Percentiles rank a stretch among this genome's conserved stretches.
Conservation (phyloP, 2,329 filamentous ascomycete genomes). For the Lasiodiplodia gonubiensis region DNA sequence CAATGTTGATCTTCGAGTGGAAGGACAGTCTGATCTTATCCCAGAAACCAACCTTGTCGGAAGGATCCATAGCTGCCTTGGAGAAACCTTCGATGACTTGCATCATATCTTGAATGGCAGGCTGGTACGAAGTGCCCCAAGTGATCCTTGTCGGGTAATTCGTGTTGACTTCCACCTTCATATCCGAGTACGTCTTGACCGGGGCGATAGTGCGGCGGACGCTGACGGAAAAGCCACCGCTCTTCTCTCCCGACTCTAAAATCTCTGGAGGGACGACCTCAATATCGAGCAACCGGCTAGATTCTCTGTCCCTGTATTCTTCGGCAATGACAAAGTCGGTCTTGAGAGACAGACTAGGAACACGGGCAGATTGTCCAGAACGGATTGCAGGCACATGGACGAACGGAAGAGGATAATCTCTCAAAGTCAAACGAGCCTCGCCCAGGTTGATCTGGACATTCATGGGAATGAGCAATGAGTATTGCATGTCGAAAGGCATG, state of each 20-base stretch:
- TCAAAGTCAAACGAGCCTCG: conserved; percentile 81
- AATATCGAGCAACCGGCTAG: conserved; percentile 78
- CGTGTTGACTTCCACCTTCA: conserved; percentile 90
- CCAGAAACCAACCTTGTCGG: conserved; percentile 96
- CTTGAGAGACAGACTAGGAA: conserved; percentile 81
- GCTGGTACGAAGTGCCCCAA: conserved; percentile 97
- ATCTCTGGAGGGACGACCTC: conserved; percentile 78
- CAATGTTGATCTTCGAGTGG: conserved; percentile 85
- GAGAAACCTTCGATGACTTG: conserved; percentile 98
- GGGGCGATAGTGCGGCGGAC: conserved; percentile 90
- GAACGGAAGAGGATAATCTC: conserved; percentile 92
- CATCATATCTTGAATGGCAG: conserved; percentile 99
- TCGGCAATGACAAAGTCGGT: conserved; percentile 96
- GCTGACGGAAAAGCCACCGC: conserved; percentile 78
- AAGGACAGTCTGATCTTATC: conserved; percentile 96
- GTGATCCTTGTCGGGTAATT: conserved; percentile 90
- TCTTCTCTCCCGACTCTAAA: conserved; percentile 60
- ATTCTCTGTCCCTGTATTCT: conserved; percentile 82
- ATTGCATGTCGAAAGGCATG: conserved; percentile 90
- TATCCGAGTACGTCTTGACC: conserved; percentile 95
- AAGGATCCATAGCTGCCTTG: conserved; percentile 91
- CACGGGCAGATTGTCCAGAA: conserved; percentile 75
- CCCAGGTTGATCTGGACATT: conserved; percentile 88
- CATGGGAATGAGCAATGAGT: conserved; percentile 88
- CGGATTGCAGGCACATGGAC: conserved; percentile 87